Conservation (phyloP, 2,329 filamentous ascomycete genomes). For the Massarina eburnea region DNA sequence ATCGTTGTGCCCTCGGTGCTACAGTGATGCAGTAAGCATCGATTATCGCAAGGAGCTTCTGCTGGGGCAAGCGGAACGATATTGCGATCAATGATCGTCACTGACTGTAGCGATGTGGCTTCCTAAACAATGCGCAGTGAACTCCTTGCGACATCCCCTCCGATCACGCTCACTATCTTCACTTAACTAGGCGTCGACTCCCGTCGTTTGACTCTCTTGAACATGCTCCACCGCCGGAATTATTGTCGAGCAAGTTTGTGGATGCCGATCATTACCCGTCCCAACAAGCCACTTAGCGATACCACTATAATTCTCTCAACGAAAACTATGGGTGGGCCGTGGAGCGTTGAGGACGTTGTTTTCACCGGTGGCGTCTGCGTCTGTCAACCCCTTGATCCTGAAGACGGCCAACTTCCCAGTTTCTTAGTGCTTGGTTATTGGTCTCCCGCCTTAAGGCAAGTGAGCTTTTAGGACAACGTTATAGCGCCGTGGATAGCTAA, state of each 20-base stretch:
- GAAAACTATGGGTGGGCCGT: neutral
- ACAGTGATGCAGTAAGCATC: neutral
- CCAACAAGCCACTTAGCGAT: neutral
- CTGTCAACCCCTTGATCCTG: neutral
- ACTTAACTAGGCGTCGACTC: neutral
- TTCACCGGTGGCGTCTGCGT: neutral
- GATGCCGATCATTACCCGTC: neutral
- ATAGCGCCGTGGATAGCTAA: neutral
- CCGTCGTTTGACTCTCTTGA: neutral
- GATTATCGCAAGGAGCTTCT: neutral
- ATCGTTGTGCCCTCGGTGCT: neutral
- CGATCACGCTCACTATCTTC: neutral
- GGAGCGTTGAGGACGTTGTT: conserved; percentile 1
- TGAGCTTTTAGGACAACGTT: neutral
- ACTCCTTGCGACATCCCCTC: neutral
- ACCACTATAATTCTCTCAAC: neutral
- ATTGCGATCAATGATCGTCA: neutral
- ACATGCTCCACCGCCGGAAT: no score
- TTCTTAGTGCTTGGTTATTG: neutral
- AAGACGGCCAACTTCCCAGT: neutral
- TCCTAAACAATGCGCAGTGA: neutral
- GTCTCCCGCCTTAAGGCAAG: neutral
- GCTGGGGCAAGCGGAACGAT: neutral
- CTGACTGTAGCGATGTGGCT: neutral
- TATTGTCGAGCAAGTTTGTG: neutral